Evolutionary conservation across 2,329 filamentous ascomycete genomes (phyloP), one percentile per base, ranked within the genome.

Genomic region (Ophiostoma australiae): DNA sequence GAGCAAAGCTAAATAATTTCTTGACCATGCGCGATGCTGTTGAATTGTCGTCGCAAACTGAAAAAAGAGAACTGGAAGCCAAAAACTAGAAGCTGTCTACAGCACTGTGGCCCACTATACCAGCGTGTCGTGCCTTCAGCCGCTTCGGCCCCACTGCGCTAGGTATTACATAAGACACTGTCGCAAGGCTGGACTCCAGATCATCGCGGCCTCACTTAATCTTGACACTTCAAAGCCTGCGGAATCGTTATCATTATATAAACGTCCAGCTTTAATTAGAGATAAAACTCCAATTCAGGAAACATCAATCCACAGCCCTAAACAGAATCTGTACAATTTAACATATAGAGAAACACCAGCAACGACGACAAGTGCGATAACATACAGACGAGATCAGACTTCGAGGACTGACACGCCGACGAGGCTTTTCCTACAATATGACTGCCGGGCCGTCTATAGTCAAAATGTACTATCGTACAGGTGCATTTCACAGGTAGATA

Each of bases 381-480:
- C 27, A 31, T 31, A 31, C 8, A 13, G 27, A 10, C 17, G 23
- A 27, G 4, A 61, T 61, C 8, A 27, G 11, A 61, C 13, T 6
- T 8, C 31, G 13, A 61, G 13, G 23, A 61, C 44, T 48, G 5
- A 7, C 44, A 20, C 17, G 44, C 44, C 44, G 33, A 65, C 33
- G 33, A 65, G 31, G 55, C 23, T 48, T 4, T 48, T 48, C 44
- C 8, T 4, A 20, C 13, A 33, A 17, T 15, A 65, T 65, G 61
- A 17, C 17, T 11, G 61, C 41, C 13, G 20, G 23, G 20, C 41
- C 93, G 6, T 97, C 97, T 80, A 87, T 94, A 73, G 83, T 97
- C 23, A 93, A 91, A 78, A 86, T 97, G 72, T 97, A 94, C 83
- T 96, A 94, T 81, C 88, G 89, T 72, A 87, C 85, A 20, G 88